Conservation (phyloP, 2,329 filamentous ascomycete genomes). For the Botrytis elliptica region DNA sequence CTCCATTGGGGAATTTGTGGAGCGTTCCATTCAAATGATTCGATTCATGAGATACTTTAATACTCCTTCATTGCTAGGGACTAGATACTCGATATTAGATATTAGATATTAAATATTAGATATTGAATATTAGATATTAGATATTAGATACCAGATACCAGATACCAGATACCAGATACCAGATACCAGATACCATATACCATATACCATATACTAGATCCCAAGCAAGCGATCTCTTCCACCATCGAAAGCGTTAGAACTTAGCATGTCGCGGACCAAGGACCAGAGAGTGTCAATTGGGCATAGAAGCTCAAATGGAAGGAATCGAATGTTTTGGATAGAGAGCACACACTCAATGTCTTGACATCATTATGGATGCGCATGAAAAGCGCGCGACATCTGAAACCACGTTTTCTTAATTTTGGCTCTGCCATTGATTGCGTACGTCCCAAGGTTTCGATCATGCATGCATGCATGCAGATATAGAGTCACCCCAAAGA, state of each 20-base stretch:
- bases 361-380: constrained; percentile 5
- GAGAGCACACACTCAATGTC: neutral
- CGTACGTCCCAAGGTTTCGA: neutral
- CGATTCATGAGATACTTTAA: neutral
- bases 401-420: constrained; percentile 14
- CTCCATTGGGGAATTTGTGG: neutral
- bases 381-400: constrained; percentile 17
- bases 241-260: neutral
- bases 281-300: neutral
- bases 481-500: neutral
- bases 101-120: too few relatives aligned
- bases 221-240: neutral
- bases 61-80: neutral
- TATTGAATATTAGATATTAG: too few relatives aligned
- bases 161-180: too few relatives aligned
- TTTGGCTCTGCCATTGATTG: neutral
- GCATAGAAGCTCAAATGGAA: neutral
- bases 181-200: too few relatives aligned
- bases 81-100: neutral
- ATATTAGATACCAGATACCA: too few relatives aligned
- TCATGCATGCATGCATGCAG: neutral
- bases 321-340: neutral
- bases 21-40: neutral
- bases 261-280: neutral
- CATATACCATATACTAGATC: neutral